Conservation (phyloP, 192 early-diverging fungal species). For the Cetraspora pellucida region DNA sequence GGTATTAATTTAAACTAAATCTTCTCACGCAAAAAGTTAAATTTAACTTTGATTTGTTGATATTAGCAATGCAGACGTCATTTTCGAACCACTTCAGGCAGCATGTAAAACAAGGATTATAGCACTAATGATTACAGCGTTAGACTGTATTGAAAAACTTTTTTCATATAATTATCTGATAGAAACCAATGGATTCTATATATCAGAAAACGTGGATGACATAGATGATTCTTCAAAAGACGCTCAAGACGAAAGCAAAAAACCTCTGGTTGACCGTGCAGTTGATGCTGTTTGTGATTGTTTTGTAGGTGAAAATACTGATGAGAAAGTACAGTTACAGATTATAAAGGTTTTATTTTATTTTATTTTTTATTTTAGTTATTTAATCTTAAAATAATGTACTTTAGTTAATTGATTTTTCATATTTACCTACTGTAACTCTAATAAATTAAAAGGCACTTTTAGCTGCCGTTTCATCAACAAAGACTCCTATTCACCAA, state of each 20-base stretch:
- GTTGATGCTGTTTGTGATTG: constrained; percentile 78
- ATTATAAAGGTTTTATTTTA: constrained; percentile 69
- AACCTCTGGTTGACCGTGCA: constrained; percentile 64
- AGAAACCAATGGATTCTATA: constrained; percentile 38
- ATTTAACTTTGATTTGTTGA: constrained; percentile 12
- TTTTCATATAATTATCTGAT: constrained; percentile 67
- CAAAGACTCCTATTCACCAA: constrained; percentile 69
- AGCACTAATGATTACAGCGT: constrained; percentile 62
- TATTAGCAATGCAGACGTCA: constrained; percentile 40
- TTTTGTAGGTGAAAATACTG: constrained; percentile 77
- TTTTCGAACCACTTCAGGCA: constrained; percentile 71
- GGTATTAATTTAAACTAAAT: constrained; percentile 13
- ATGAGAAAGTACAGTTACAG: constrained; percentile 88
- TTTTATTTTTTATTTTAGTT: not conserved
- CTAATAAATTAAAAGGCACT: constrained; percentile 58
- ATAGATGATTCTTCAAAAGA: constrained; percentile 14
- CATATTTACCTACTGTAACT: no score
- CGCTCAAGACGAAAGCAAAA: constrained; percentile 35
- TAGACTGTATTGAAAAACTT: constrained; percentile 84
- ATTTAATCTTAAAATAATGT: not conserved
- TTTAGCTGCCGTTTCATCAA: constrained; percentile 76
- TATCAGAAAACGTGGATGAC: not conserved
- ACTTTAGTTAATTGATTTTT: not conserved
- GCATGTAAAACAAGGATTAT: constrained; percentile 71
- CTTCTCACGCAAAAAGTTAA: not conserved